Evolutionary conservation across 2,329 filamentous ascomycete genomes (phyloP).

Genomic region (Byssochlamys sp.): DNA sequence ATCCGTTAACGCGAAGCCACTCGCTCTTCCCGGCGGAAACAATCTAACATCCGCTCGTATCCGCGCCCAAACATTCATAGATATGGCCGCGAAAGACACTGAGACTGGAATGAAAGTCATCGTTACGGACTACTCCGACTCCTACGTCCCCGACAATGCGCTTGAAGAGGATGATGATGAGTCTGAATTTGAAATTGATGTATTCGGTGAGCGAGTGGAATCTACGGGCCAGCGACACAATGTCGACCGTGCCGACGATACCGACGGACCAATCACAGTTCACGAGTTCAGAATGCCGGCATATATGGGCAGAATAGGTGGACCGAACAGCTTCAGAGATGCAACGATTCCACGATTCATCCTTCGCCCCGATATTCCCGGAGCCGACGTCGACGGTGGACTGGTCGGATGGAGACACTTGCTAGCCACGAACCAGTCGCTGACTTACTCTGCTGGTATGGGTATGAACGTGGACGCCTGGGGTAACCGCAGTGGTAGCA

Average conservation of each 20-base stretch:
- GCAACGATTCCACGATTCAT: conserved; percentile 30
- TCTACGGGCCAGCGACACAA: conserved; percentile 15
- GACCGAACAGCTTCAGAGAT: conserved; percentile 14
- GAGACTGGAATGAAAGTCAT: conserved; percentile 32
- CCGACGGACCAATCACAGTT: conserved; percentile 25
- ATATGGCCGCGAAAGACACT: conserved; percentile 32
- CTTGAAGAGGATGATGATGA: conserved; percentile 18
- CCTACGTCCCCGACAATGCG: conserved; percentile 26
- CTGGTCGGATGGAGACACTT: conserved; percentile 37
- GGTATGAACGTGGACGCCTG: conserved; percentile 26
- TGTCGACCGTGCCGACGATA: conserved; percentile 9
- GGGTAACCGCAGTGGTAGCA: conserved; percentile 14
- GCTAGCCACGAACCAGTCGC: conserved; percentile 31
- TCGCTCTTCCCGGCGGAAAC: conserved; percentile 34
- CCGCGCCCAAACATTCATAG: conserved; percentile 37
- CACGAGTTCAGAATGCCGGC: conserved; percentile 34
- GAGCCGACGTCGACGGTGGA: conserved; percentile 35
- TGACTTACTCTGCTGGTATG: conserved; percentile 26
- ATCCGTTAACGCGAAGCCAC: conserved; percentile 30
- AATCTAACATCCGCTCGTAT: conserved; percentile 37
- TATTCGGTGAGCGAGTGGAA: conserved; percentile 19
- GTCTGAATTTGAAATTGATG: conserved; percentile 25
- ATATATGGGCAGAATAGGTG: conserved; percentile 31
- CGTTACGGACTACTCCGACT: conserved; percentile 34
- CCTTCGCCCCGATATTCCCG: conserved; percentile 33